Conservation (phyloP, 2,329 filamentous ascomycete species). For the Exophiala viscosa region DNA sequence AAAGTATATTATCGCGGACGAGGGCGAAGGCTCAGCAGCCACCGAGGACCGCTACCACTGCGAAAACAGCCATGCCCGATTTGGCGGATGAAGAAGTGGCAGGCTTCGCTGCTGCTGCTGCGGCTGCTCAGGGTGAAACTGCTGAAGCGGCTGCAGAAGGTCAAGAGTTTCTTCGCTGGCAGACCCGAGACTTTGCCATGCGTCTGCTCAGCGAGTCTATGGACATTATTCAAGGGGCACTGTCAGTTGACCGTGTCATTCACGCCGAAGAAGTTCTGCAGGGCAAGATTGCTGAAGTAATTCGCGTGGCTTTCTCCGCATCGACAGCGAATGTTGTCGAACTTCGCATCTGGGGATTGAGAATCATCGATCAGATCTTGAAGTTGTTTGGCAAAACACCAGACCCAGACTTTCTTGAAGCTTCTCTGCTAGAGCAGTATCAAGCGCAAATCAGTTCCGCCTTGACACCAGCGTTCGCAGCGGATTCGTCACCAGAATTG, state of each 20-base stretch:
- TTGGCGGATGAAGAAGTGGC: constrained; percentile 94
- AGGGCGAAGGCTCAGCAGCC: constrained; percentile 59
- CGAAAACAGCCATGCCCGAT: constrained; percentile 59
- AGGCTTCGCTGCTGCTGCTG: constrained; percentile 78
- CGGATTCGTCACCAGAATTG: constrained; percentile 90
- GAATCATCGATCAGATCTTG: constrained; percentile 87
- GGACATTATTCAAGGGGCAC: constrained; percentile 71
- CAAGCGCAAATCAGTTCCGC: constrained; percentile 98
- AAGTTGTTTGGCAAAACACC: constrained; percentile 92
- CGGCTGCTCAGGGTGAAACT: constrained; percentile 57
- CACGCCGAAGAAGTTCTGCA: constrained; percentile 75
- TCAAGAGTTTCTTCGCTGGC: constrained; percentile 90
- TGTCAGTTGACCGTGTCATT: constrained; percentile 73
- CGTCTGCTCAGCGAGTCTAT: constrained; percentile 82
- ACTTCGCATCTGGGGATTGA: constrained; percentile 82
- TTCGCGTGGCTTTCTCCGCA: constrained; percentile 94
- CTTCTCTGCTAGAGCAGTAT: constrained; percentile 93
- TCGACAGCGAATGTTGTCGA: constrained; percentile 91
- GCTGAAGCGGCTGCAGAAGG: constrained; percentile 52
- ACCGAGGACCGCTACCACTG: constrained; percentile 27
- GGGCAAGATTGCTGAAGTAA: constrained; percentile 80
- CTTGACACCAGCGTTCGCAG: constrained; percentile 90
- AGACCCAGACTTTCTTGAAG: constrained; percentile 96
- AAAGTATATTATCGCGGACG: constrained; percentile 84
- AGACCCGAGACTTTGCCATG: constrained; percentile 92